Base-by-base conservation (phyloP, 208 protist species). In the Acanthamoeba lenticulata region DNA sequence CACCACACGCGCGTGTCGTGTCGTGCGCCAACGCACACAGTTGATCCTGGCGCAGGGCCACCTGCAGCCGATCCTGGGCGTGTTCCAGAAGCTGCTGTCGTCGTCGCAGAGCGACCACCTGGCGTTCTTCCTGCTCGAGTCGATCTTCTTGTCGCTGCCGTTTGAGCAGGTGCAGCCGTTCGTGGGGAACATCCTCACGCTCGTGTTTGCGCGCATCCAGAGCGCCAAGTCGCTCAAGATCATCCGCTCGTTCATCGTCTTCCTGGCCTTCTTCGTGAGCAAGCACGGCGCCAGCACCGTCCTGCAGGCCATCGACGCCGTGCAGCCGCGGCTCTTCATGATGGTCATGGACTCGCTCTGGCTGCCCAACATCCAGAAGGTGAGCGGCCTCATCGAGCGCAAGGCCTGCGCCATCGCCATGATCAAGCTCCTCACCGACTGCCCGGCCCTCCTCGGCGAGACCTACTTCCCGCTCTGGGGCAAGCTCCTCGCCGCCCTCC, bases 401-500 rank as follows among this genome's bases (percentile, higher is more conserved):
- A 90, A 90, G 85, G 57, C 40, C 55, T 90, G 85, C 55, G 45
- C 85, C 52, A 90, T 90, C 85, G 85, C 85, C 45, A 90, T 90
- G 85, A 90, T 72, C 45, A 90, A 90, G 85, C 85, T 90, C 57
- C 85, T 90, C 85, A 90, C 85, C 85, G 85, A 90, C 21, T 90
- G 83, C 57, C 83, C 83, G 15, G 34, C n/a, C 47, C 6, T 90
- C 24, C 83, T 90, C 40, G 3, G 27, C 34, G 83, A 90, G 55
- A 42, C 52, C 57, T 90, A 90, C 83, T 69, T 90, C 57, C 21
- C 52, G 17, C 52, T 72, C 40, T 90, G 83, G 83, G n/a, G 44
- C 74, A 85, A 85, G 74, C 2, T 85, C 44, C 74, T 85, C 74
- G 44, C n/a, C 5, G 38, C 74, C 42, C 74, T 85, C 74, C 49